Conservation (phyloP, 1,139 yeast genomes). For the Spencermartinsiella ligniputridi region DNA sequence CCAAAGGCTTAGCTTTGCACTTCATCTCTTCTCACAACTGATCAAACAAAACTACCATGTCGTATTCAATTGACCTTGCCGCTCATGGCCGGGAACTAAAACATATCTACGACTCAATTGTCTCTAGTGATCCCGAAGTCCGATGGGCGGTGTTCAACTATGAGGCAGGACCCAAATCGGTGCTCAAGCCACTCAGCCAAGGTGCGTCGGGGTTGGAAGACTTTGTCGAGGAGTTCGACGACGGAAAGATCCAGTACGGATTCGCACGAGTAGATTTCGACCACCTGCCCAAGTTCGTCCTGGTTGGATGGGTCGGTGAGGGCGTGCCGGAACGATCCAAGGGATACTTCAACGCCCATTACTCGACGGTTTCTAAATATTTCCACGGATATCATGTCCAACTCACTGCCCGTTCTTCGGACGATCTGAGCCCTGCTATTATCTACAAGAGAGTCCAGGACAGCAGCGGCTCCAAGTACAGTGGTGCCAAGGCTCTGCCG, state of each 20-base stretch:
- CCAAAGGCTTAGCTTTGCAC: too few relatives aligned
- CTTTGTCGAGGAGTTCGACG: slow-evolving; percentile 77
- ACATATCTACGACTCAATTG: slow-evolving; percentile 37
- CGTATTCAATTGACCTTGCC: slow-evolving; percentile 34
- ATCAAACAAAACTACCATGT: slow-evolving; percentile 15
- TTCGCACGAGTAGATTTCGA: slow-evolving; percentile 83
- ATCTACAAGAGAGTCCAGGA: slow-evolving; percentile 73
- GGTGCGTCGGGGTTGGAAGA: slow-evolving; percentile 63
- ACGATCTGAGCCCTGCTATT: slow-evolving; percentile 78
- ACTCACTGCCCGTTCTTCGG: slow-evolving; percentile 91
- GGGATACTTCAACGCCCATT: slow-evolving; percentile 42
- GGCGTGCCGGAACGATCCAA: slow-evolving; percentile 43
- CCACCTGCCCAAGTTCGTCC: slow-evolving; percentile 76
- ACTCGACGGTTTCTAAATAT: slow-evolving; percentile 37
- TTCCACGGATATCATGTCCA: slow-evolving; percentile 84
- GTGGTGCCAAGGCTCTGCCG: slow-evolving; percentile 30
- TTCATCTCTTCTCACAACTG: too few relatives aligned
- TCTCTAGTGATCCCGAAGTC: slow-evolving; percentile 37
- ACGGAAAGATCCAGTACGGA: slow-evolving; percentile 88
- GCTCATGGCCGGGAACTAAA: slow-evolving; percentile 38
- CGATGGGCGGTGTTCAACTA: slow-evolving; percentile 43
- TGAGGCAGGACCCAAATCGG: slow-evolving; percentile 34
- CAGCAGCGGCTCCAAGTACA: slow-evolving; percentile 93
- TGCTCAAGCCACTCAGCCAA: slow-evolving; percentile 32
- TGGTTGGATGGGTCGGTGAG: slow-evolving; percentile 76